These are phyloP conservation scores for Nidularia pulvinata DNA, from an alignment of 768 basidiomycete species.

Conservation along the genomic window DNA sequence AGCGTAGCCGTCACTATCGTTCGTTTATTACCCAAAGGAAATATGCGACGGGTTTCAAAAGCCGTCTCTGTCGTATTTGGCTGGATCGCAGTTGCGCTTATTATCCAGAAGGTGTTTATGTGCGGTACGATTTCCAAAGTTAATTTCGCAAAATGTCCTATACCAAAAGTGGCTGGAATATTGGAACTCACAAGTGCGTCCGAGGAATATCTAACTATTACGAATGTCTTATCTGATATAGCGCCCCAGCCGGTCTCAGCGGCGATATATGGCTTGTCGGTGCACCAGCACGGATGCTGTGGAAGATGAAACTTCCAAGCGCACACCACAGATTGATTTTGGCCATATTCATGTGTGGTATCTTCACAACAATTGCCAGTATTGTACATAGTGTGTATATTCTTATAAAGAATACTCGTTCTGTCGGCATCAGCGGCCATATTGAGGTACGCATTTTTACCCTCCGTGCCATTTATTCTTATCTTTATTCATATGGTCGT, in stretches of 20 bases:
- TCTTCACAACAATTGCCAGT: not conserved
- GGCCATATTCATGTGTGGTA: not conserved
- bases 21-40: slow-evolving; percentile 3
- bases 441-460: not conserved
- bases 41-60: not conserved
- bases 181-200: slow-evolving; percentile 2
- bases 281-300: not conserved
- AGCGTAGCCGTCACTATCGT: slow-evolving; percentile 12
- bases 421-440: not conserved
- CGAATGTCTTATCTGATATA: not conserved
- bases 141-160: not conserved
- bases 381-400: not conserved
- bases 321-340: not conserved
- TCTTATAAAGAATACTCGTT: not conserved
- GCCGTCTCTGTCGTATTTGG: slow-evolving; percentile 5
- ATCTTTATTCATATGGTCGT: not conserved
- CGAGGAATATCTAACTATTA: not conserved
- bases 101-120: slow-evolving; percentile 7
- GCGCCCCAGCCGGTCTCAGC: not conserved
- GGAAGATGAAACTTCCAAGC: not conserved
- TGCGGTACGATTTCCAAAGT: slow-evolving; percentile 1
- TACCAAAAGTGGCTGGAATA: not conserved
- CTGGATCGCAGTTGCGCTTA: slow-evolving; percentile 2
- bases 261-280: not conserved
- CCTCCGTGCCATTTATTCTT: too few relatives aligned